Conservation (phyloP, 306 rosid genomes). For the Dryas alaskensis region DNA sequence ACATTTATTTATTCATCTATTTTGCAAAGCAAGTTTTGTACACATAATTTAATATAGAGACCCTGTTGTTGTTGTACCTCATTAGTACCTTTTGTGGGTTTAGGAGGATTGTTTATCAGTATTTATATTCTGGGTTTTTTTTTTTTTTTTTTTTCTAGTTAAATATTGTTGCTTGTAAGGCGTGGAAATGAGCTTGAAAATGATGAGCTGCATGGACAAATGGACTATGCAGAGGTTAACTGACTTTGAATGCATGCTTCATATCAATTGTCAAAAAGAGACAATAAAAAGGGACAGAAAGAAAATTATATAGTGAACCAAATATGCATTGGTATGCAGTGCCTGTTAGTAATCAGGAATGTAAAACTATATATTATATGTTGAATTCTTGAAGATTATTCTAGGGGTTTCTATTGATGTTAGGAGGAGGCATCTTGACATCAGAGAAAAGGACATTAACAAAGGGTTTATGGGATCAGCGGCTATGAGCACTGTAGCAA, state of each 20-base stretch:
- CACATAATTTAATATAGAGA: neutral
- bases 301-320: neutral
- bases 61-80: neutral
- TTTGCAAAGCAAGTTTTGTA: neutral
- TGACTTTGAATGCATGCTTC: constrained; percentile 17
- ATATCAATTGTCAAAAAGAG: constrained; percentile 34
- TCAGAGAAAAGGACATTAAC: constrained; percentile 36
- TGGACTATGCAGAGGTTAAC: neutral
- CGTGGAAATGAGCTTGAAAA: neutral
- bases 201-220: neutral
- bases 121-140: neutral
- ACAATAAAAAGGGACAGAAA: constrained; percentile 1
- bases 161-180: constrained; percentile 10
- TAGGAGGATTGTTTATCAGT: neutral
- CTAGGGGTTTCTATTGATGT: neutral
- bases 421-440: constrained; percentile 31
- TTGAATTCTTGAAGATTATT: neutral
- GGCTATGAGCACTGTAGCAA: constrained; percentile 26
- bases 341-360: neutral
- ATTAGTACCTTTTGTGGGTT: neutral
- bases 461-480: constrained; percentile 31
- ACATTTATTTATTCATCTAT: neutral
- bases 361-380: neutral
- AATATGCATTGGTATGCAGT: neutral
- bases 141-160: neutral